These are phyloP conservation scores for Eucalyptus marginata DNA, from an alignment of 345 rosid genomes.

Conservation along the genomic window DNA sequence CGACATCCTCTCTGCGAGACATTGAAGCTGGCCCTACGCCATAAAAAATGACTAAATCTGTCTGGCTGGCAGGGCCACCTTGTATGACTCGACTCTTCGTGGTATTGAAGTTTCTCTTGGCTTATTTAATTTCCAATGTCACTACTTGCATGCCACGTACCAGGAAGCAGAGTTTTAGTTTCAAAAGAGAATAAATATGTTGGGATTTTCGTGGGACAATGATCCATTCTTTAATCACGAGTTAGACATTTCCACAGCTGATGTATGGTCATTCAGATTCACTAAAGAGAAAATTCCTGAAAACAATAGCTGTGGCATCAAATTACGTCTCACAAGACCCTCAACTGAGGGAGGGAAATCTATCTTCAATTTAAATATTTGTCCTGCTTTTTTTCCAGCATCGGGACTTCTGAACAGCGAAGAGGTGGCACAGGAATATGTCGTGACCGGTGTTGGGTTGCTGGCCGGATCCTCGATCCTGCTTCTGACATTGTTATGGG, in stretches of 20 bases:
- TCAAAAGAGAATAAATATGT: background rate
- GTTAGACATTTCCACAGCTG: background rate
- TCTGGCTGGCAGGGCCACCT: background rate
- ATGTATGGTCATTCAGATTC: background rate
- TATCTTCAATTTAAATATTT: background rate
- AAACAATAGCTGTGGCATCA: background rate
- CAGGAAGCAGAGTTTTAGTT: background rate
- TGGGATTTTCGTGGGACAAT: background rate
- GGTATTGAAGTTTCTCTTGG: background rate
- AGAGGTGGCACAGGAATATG: conserved; percentile 27
- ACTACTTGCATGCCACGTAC: background rate
- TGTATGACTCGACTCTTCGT: background rate
- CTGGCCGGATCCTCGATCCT: conserved; percentile 34
- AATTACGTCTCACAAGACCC: background rate
- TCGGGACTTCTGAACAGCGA: conserved; percentile 25
- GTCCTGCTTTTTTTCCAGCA: background rate
- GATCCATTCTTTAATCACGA: background rate
- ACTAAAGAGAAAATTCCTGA: background rate
- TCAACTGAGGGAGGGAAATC: background rate
- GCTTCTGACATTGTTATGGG: conserved; percentile 33
- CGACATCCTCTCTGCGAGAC: background rate
- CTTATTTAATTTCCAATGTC: background rate
- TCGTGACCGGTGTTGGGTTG: conserved; percentile 27
- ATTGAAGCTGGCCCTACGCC: background rate
- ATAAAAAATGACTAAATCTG: background rate